Base-by-base conservation (phyloP, 2,329 filamentous ascomycete genomes). In the Stagonosporopsis tanaceti region DNA sequence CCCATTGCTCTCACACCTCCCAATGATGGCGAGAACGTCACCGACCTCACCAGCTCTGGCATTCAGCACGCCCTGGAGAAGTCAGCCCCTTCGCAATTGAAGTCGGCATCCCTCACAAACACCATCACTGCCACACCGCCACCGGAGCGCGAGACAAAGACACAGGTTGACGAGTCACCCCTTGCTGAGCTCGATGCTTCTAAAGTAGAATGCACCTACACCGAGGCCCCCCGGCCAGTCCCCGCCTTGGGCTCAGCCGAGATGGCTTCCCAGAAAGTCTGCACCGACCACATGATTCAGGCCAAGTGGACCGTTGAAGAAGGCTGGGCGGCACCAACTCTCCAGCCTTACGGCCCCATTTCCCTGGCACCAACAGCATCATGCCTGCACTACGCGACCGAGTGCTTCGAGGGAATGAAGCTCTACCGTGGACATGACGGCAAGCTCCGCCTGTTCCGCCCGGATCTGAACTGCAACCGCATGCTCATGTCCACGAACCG, bases 391-490 rank as follows among this genome's bases (percentile, higher is more conserved):
- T 96, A 96, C 78, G 92, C 92, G 11, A 96, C 92, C 45, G 90
- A 94, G 78, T 96, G 92, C 77, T 96, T 96, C 79, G 92, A 96
- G 79, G 92, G 92, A 12, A 83, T 89, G 80, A 96, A 96, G 78
- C 86, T 86, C 42, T 86, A 87, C 75, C 88, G 86, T 71, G 79
- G 87, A 74, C 77, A 84, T 64, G 90, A 94, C 74, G 89, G 88
- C 67, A 85, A 84, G 68, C 83, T 93, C 53, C 88, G 91, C 57
- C 80, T 93, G 53, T 94, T 94, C 84, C 87, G 91, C n/a, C 89
- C 90, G 0, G 81, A 88, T 65, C 83, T 86, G 72, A 94, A 94
- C 77, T 86, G 87, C 69, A 81, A 82, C 63, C 87, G 91, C 65
- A 87, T 87, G 76, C 76, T 82, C 50, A 79, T 76, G 53, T 82